Evolutionary conservation across 257 asterid genomes (phyloP).

Genomic region (Paulownia fortunei): DNA sequence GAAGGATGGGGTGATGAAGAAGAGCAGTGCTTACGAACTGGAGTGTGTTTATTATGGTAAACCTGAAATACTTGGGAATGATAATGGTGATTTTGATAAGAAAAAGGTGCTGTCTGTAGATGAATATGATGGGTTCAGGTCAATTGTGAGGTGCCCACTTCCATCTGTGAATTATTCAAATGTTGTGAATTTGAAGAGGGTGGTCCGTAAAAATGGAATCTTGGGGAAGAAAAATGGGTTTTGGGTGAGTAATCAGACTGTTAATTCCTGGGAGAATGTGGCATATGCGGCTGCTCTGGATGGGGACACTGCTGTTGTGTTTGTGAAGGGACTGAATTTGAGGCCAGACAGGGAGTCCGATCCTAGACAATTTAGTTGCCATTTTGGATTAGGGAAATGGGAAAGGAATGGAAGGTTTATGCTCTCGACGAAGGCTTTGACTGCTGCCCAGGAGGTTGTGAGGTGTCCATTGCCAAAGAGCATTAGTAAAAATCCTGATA

Average conservation of each 20-base stretch:
- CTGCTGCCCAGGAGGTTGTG: conserved; percentile 90
- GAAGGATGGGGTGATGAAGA: conserved; percentile 34
- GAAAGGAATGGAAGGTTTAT: conserved; percentile 37
- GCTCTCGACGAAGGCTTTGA: conserved; percentile 60
- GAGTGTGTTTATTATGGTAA: conserved; percentile 63
- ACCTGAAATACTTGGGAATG: conserved; percentile 10
- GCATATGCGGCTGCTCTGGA: conserved; percentile 74
- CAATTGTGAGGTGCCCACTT: conserved; percentile 76
- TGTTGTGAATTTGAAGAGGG: conserved; percentile 43
- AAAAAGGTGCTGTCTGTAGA: conserved; percentile 61
- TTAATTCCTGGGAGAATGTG: conserved; percentile 71
- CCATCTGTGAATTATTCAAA: conserved; percentile 57
- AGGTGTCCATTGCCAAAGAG: conserved; percentile 77
- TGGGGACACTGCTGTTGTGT: conserved; percentile 71
- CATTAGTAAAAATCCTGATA: conserved; percentile 45
- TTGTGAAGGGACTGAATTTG: conserved; percentile 88
- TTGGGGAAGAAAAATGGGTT: conserved; percentile 35
- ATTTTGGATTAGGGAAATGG: conserved; percentile 62
- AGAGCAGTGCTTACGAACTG: conserved; percentile 34
- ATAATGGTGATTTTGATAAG: conserved; percentile 31
- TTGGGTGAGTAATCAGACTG: conserved; percentile 50
- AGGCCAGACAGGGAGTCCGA: conserved; percentile 71
- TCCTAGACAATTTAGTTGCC: conserved; percentile 69
- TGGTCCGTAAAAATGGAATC: conserved; percentile 41
- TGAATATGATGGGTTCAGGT: conserved; percentile 68